Evolutionary conservation across 768 basidiomycete species (phyloP).

Genomic region (Macrolepiota dolichaula): DNA sequence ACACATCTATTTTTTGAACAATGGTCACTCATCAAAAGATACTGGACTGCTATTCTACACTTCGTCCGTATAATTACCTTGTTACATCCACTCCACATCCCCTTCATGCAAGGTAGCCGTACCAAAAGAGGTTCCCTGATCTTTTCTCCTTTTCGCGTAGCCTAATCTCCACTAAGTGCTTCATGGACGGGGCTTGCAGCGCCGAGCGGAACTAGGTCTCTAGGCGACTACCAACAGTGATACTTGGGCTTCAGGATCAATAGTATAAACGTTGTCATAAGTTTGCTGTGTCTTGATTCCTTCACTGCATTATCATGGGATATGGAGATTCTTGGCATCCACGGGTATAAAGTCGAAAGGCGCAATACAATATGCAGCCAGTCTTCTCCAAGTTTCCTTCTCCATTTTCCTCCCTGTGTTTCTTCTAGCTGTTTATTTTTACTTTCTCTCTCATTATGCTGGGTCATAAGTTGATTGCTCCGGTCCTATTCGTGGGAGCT

Average conservation of each 20-base stretch:
- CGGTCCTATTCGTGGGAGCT: constrained; percentile 23
- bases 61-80: too few relatives aligned
- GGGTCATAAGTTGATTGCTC: constrained; percentile 19
- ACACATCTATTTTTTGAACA: background rate
- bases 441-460: constrained; percentile 11
- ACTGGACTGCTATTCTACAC: too few relatives aligned
- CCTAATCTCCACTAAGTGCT: background rate
- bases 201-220: background rate
- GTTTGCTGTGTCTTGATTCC: background rate
- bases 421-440: background rate
- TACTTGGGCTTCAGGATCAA: background rate
- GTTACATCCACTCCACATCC: too few relatives aligned
- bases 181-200: background rate
- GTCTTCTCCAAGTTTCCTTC: background rate
- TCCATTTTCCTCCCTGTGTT: background rate
- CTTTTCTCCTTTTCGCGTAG: too few relatives aligned
- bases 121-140: too few relatives aligned
- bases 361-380: background rate
- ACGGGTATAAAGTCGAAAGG: background rate
- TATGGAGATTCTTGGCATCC: background rate
- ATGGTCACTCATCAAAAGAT: too few relatives aligned
- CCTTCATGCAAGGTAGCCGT: too few relatives aligned
- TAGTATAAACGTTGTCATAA: background rate
- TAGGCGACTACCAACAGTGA: background rate
- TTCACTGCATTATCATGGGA: background rate